These are phyloP conservation scores for Tricholoma sp. DNA, from an alignment of 768 basidiomycete genomes.

Conservation along the genomic window DNA sequence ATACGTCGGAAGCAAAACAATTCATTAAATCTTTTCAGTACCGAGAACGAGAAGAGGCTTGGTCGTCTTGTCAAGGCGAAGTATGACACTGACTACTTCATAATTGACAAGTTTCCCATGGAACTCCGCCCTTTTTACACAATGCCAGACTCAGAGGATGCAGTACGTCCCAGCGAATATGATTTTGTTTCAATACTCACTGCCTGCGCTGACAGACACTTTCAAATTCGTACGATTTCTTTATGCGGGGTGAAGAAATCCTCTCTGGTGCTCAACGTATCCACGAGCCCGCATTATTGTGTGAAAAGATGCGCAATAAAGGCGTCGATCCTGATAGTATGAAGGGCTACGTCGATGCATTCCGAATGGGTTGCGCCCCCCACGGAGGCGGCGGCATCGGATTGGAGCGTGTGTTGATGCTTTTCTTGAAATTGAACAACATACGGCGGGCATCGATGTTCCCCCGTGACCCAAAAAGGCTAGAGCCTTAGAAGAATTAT, in stretches of 20 bases:
- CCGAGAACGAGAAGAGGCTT: slow-evolving; percentile 91
- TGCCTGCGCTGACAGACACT: slow-evolving; percentile 48
- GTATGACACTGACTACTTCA: slow-evolving; percentile 97
- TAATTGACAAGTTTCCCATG: slow-evolving; percentile 98
- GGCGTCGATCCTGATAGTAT: slow-evolving; percentile 90
- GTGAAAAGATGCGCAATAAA: slow-evolving; percentile 78
- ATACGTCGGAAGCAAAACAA: slow-evolving; percentile 9
- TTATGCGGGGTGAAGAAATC: slow-evolving; percentile 99
- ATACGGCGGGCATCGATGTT: slow-evolving; percentile 90
- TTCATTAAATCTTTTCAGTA: slow-evolving; percentile 42
- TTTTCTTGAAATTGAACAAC: slow-evolving; percentile 96
- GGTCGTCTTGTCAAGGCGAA: slow-evolving; percentile 87
- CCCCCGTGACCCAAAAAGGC: slow-evolving; percentile 94
- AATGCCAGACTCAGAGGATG: slow-evolving; percentile 93
- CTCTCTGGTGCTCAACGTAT: slow-evolving; percentile 97
- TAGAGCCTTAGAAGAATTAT: slow-evolving; percentile 65
- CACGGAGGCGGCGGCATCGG: slow-evolving; percentile 98
- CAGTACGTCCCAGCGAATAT: slow-evolving; percentile 42
- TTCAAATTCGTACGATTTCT: slow-evolving; percentile 99
- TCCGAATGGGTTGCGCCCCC: slow-evolving; percentile 91
- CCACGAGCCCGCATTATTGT: slow-evolving; percentile 81
- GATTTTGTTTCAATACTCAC: slow-evolving; percentile 1
- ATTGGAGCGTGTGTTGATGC: slow-evolving; percentile 92
- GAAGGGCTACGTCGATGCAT: slow-evolving; percentile 90
- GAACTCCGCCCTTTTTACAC: slow-evolving; percentile 97